Base-by-base conservation (phyloP, 441 rosid genomes). In the Erysimum cheiri region DNA sequence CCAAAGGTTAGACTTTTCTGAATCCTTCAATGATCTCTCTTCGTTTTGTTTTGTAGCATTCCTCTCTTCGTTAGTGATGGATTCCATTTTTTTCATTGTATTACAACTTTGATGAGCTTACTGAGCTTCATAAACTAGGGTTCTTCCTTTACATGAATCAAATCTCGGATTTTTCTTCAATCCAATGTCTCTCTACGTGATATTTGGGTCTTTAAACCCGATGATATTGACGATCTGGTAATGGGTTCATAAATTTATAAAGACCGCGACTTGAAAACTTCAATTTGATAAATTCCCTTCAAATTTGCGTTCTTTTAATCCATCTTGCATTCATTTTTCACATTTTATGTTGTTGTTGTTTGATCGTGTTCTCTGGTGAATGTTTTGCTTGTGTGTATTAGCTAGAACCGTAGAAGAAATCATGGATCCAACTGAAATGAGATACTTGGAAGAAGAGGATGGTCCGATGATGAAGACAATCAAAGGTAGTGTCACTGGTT, bases 401-500 rank as follows among this genome's bases (percentile, higher is more conserved):
- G 70, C 58, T 67, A 74, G 76, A 35, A 52, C 13, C 4, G 24
- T 43, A 70, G 73, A 61, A 76, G 73, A 57, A 75, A 69, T 37
- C 68, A 89, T 89, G 96, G 93, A 88, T 74, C 87, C 97, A 2
- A 72, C 94, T n/a, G 96, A 94, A 70, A 83, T 64, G 60, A 86
- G 97, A 84, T 88, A 94, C 74, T 80, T 87, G 75, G 94, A 90
- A 85, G 94, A 94, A 54, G 85, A 85, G 33, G 96, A 88, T 77
- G 64, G 88, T 8, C 86, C 97, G 1, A 48, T 54, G 26, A 81
- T 80, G 91, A 92, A 92, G 75, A 85, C 89, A n/a, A 54, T 92
- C 61, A 90, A 94, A 87, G 96, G 97, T 39, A 81, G 89, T n/a
- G 84, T 92, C 68, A 82, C 81, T n/a, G 97, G 99, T 61, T 84